Percentiles rank a stretch among this genome's conserved stretches.
Conservation (phyloP, 495 filamentous ascomycete species). For the Penicillium samsonianum region DNA sequence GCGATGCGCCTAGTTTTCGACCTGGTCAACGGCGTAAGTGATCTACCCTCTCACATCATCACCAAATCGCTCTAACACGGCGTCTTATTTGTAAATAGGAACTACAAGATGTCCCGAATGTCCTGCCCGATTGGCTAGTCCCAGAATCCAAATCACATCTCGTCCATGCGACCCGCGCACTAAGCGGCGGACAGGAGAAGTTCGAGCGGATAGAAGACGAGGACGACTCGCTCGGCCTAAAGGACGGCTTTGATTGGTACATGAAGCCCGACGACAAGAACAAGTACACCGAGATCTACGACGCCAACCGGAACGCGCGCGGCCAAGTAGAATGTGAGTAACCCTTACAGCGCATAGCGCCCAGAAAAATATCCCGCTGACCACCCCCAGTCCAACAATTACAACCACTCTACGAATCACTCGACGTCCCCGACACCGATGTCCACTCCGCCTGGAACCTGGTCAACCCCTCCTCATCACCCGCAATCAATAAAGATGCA, state of each 20-base stretch:
- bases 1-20: slow-evolving; percentile 98
- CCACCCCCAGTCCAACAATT: slow-evolving; percentile 66
- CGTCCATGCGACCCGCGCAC: slow-evolving; percentile 82
- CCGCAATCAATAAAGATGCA: slow-evolving; percentile 90
- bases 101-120: slow-evolving; percentile 77
- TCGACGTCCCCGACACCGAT: slow-evolving; percentile 95
- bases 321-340: slow-evolving; percentile 79
- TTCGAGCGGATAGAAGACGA: slow-evolving; percentile 80
- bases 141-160: slow-evolving; percentile 96
- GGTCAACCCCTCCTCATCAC: slow-evolving; percentile 79
- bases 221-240: slow-evolving; percentile 77
- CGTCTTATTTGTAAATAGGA: slow-evolving; percentile 56
- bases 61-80: neutral
- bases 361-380: slow-evolving; percentile 9
- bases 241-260: slow-evolving; percentile 99
- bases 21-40: slow-evolving; percentile 85
- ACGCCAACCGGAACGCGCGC: slow-evolving; percentile 78
- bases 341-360: neutral
- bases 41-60: neutral
- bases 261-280: slow-evolving; percentile 87
- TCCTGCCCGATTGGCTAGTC: slow-evolving; percentile 91
- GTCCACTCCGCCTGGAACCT: slow-evolving; percentile 94
- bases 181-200: slow-evolving; percentile 69
- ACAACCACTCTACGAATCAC: slow-evolving; percentile 79
- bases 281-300: slow-evolving; percentile 96